A percentile compares a stretch with the other conserved stretches of the same genome.
Conservation (phyloP, 2,329 filamentous ascomycete genomes). For the Plectosphaerella sp. region DNA sequence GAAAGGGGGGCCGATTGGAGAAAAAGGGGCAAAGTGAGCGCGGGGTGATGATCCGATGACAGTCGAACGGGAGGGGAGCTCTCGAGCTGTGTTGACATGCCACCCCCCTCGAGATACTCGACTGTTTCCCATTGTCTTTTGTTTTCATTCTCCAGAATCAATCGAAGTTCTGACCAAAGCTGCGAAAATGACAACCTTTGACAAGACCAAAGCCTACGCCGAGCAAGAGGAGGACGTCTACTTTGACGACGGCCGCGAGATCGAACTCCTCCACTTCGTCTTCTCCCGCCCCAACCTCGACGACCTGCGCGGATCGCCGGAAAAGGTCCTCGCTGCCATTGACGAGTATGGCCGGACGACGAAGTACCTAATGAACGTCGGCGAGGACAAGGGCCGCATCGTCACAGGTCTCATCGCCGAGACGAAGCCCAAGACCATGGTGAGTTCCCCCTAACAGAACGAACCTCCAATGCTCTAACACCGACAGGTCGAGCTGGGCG, state of each 20-base stretch:
- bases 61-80: too few relatives aligned
- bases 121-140: not conserved
- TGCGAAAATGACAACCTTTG: constrained; percentile 19
- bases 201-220: constrained; percentile 32
- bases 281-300: constrained; percentile 58
- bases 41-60: too few relatives aligned
- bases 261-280: constrained; percentile 67
- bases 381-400: constrained; percentile 68
- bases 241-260: constrained; percentile 69
- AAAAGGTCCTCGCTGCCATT: constrained; percentile 62
- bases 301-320: constrained; percentile 58
- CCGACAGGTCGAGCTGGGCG: constrained; percentile 63
- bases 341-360: constrained; percentile 59
- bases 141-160: not conserved
- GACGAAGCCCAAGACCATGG: constrained; percentile 63
- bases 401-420: constrained; percentile 64
- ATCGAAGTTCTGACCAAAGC: not conserved
- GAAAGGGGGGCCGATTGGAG: not conserved
- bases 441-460: constrained; percentile 17
- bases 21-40: not conserved
- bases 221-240: constrained; percentile 33
- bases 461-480: not conserved
- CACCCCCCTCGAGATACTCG: too few relatives aligned
- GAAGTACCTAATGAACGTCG: constrained; percentile 78
- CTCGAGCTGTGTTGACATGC: not conserved